Percentiles rank a stretch among this genome's conserved stretches.
phyloP scores from a whole-genome alignment of 2,329 filamentous ascomycete species.

The Davidsoniella neocaledoniae region DNA sequence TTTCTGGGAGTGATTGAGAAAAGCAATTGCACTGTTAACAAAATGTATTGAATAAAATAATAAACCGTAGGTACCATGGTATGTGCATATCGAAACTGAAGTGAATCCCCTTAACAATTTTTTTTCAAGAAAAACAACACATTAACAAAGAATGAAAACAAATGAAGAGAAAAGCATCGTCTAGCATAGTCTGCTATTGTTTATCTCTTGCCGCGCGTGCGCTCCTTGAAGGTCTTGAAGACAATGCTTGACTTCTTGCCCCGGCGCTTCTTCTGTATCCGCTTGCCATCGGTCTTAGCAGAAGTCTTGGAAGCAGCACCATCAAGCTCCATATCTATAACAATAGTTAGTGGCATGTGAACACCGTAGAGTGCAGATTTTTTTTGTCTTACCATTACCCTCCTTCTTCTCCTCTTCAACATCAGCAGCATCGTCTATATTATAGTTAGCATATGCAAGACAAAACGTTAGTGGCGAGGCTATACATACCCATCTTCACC shows the following conservation, averaged over 20 bases:
- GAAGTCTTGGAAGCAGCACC: slow-evolving; percentile 21
- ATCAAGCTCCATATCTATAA: slow-evolving; percentile 41
- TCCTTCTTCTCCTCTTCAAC: slow-evolving; percentile 9
- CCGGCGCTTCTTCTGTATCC: slow-evolving; percentile 39
- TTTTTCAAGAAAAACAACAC: background rate
- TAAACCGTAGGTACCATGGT: slow-evolving; percentile 5
- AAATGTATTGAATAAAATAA: background rate
- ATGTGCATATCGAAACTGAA: slow-evolving; percentile 3
- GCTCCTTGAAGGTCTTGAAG: slow-evolving; percentile 40
- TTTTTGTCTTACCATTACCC: slow-evolving; percentile 1
- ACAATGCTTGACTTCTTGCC: slow-evolving; percentile 40
- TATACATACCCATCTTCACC: slow-evolving; percentile 27
- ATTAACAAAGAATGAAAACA: background rate
- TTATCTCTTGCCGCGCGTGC: slow-evolving; percentile 11
- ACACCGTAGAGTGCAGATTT: background rate
- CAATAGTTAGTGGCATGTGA: background rate
- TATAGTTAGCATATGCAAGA: background rate
- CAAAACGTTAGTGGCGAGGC: background rate
- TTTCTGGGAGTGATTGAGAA: too few species aligned
- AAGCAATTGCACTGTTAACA: background rate
- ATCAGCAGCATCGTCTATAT: slow-evolving; percentile 6
- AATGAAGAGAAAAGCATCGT: background rate
- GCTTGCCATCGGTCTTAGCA: slow-evolving; percentile 27
- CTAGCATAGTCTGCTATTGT: background rate
- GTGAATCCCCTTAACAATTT: too few species aligned